phyloP scores from a whole-genome alignment of 1,139 yeast genomes.

The Ashbya aceris region DNA sequence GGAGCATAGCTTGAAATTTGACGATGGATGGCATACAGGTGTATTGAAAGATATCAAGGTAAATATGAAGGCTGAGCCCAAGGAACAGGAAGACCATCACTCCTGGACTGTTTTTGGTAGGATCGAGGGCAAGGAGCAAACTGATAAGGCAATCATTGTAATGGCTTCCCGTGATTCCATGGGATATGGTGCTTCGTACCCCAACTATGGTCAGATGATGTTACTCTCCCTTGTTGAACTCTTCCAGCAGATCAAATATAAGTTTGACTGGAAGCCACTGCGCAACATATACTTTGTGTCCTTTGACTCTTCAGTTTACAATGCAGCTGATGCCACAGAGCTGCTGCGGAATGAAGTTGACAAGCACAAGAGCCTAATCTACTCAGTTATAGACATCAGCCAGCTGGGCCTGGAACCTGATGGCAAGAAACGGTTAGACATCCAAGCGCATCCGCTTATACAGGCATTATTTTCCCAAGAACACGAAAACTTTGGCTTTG shows the following conservation, averaged over 20 bases:
- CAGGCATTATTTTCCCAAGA: conserved; percentile 30
- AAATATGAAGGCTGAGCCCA: conserved; percentile 38
- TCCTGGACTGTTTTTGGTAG: conserved; percentile 76
- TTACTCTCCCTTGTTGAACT: conserved; percentile 64
- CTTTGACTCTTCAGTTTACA: conserved; percentile 78
- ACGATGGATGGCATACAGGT: conserved; percentile 32
- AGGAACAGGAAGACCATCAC: conserved; percentile 51
- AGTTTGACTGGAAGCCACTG: conserved; percentile 73
- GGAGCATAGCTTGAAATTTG: conserved; percentile 39
- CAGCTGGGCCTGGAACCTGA: conserved; percentile 41
- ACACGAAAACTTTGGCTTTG: conserved; percentile 15
- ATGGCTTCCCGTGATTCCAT: conserved; percentile 81
- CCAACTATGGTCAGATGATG: conserved; percentile 69
- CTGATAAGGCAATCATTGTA: conserved; percentile 60
- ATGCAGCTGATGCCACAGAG: conserved; percentile 76
- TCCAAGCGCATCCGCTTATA: conserved; percentile 62
- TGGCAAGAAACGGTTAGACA: conserved; percentile 49
- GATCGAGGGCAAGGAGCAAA: conserved; percentile 73
- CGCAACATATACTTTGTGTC: conserved; percentile 77
- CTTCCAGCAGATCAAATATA: conserved; percentile 56
- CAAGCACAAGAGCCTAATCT: conserved; percentile 50
- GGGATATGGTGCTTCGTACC: conserved; percentile 64
- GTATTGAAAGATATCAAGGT: conserved; percentile 29
- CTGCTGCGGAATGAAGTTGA: conserved; percentile 56
- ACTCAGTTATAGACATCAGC: conserved; percentile 61